phyloP scores from a whole-genome alignment of 1,284 basidiomycete genomes.

The Malassezia slooffiae region DNA sequence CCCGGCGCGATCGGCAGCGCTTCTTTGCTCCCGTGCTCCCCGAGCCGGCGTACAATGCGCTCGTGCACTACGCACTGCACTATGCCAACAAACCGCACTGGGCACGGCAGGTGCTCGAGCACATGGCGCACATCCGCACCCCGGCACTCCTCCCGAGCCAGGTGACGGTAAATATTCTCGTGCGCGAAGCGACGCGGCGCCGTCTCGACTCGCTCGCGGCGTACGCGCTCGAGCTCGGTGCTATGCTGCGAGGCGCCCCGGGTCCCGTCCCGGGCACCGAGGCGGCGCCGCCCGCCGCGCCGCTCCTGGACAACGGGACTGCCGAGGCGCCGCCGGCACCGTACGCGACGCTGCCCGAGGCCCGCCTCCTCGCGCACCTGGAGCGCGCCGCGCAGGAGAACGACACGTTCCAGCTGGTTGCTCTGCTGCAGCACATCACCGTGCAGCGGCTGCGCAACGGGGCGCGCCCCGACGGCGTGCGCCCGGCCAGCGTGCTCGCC shows the following conservation, averaged over 20 bases:
- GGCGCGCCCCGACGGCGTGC: not conserved
- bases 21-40: not conserved
- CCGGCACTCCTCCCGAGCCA: slow-evolving; percentile 4
- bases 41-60: slow-evolving; percentile 7
- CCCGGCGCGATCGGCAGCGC: not conserved
- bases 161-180: slow-evolving; percentile 10
- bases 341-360: not conserved
- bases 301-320: no score
- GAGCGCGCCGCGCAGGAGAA: slow-evolving; percentile 4
- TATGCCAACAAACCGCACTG: slow-evolving; percentile 4
- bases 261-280: no score
- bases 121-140: slow-evolving; percentile 9
- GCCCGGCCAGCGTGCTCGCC: slow-evolving; percentile 2
- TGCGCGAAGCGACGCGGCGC: slow-evolving; percentile 7
- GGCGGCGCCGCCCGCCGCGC: no score
- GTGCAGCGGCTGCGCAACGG: not conserved
- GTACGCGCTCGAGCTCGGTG: slow-evolving; percentile 5
- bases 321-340: not conserved
- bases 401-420: slow-evolving; percentile 4
- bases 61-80: slow-evolving; percentile 10
- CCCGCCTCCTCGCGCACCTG: slow-evolving; percentile 8
- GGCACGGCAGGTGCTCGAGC: slow-evolving; percentile 11
- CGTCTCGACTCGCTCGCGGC: not conserved
- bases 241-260: no score
- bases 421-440: slow-evolving; percentile 9